Evolutionary conservation across 169 alveolate species (phyloP), one percentile per base, ranked within the genome.

Genomic region (Cryptosporidium parvum): DNA sequence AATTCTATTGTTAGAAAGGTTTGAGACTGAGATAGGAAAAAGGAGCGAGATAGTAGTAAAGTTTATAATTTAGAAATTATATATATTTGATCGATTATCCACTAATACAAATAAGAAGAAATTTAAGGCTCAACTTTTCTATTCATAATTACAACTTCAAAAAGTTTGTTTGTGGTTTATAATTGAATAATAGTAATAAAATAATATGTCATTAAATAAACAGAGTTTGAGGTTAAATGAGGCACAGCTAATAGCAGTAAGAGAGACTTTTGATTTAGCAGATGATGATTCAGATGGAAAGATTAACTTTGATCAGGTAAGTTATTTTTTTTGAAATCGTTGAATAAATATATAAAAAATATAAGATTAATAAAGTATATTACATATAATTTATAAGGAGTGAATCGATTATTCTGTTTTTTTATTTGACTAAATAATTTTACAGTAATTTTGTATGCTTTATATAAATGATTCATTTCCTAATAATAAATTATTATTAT

Each of bases 301-400:
- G 67, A 80, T 80, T 31, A 80, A 59, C n/a, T 80, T 80, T 80
- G 89, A 80, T 26, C 89, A 80, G 80, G 89, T 80, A 80, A 62
- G 89, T 75, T 44, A 33, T 26, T n/a, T 26, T 26, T 23, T 23
- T 53, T 33, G 3, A 12, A 12, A 21, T 56, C 35, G 14, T 23
- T 56, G 26, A 23, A 26, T n/a, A 23, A 37, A 37, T 56, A 10
- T 16, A 56, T 48, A 0, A 3, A 48, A 14, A 14, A 12, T 14
- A 48, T 48, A 12, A 48, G 21, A 14, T 48, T 16, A 18, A 56
- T 35, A 23, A 56, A 12, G 3, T 23, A 26, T 5, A 42, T 8
- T 42, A 7, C 12, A 21, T 16, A 56, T 56, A 26, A 26, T 56
- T 16, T 29, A n/a, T 23, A 23, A 2, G 67, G 37, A 56, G 37